A percentile compares a stretch with the other conserved stretches of the same genome.
phyloP scores from a whole-genome alignment of 2,329 filamentous ascomycete species.

The Scytalidium sp. region DNA sequence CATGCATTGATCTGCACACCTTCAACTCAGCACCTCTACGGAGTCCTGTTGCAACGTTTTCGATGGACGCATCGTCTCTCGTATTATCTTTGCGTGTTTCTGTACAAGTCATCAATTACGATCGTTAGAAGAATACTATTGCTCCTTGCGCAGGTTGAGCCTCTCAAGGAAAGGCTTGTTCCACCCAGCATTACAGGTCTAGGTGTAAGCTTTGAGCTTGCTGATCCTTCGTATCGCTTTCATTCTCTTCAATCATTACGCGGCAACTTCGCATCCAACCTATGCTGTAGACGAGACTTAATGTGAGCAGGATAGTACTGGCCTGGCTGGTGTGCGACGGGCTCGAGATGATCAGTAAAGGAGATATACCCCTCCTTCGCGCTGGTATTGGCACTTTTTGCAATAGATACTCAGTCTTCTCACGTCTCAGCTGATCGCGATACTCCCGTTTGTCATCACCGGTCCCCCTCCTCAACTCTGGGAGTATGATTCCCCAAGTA shows the following conservation, averaged over 20 bases:
- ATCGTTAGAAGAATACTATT: background rate
- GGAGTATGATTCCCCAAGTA: constrained; percentile 46
- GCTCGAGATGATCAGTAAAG: constrained; percentile 29
- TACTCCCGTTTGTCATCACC: constrained; percentile 2
- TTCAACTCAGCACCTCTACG: background rate
- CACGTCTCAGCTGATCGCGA: constrained; percentile 2
- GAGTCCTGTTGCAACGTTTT: background rate
- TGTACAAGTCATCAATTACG: background rate
- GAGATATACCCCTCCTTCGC: constrained; percentile 26
- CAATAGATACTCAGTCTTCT: constrained; percentile 15
- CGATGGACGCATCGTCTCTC: background rate
- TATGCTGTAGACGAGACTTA: background rate
- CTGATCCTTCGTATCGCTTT: background rate
- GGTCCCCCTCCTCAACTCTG: constrained; percentile 9
- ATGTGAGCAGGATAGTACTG: constrained; percentile 5
- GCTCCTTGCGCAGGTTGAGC: background rate
- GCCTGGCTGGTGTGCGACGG: constrained; percentile 10
- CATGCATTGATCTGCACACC: background rate
- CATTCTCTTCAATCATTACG: background rate
- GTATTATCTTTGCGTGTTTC: background rate
- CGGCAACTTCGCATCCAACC: background rate
- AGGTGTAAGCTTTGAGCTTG: background rate
- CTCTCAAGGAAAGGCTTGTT: background rate
- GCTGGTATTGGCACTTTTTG: constrained; percentile 30
- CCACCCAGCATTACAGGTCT: background rate